Evolutionary conservation across 2,329 filamentous ascomycete genomes (phyloP).

Genomic region (Colletotrichum brevisporum): DNA sequence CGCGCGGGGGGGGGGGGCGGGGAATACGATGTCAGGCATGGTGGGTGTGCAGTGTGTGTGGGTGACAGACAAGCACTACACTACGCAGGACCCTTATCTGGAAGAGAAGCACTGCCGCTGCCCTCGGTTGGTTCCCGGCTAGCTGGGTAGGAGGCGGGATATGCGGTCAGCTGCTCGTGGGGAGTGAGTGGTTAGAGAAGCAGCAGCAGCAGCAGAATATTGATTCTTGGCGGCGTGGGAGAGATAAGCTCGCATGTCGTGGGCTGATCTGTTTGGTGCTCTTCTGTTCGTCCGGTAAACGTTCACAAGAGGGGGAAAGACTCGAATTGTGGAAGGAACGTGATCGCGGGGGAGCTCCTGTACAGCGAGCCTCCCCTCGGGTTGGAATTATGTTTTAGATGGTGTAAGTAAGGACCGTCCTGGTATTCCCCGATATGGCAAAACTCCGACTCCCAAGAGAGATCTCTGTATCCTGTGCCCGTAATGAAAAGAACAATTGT

Average conservation of each 20-base stretch:
- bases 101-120: neutral
- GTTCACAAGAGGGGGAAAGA: too few relatives aligned
- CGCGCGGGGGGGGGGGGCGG: neutral
- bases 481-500: too few relatives aligned
- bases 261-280: neutral
- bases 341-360: constrained; percentile 2
- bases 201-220: neutral
- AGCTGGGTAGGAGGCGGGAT: neutral
- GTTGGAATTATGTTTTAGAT: neutral
- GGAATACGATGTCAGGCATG: neutral
- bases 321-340: constrained; percentile 1
- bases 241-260: neutral
- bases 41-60: too few relatives aligned
- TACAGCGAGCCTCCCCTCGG: neutral
- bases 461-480: too few relatives aligned
- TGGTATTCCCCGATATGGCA: constrained; percentile 12
- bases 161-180: neutral
- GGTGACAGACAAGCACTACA: neutral
- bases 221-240: neutral
- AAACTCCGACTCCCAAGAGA: constrained; percentile 23
- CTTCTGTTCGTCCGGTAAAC: neutral
- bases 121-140: neutral
- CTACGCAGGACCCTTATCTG: too few relatives aligned
- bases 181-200: too few relatives aligned
- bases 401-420: constrained; percentile 32